Base-by-base conservation (phyloP, 2,329 filamentous ascomycete genomes). In the Cordyceps tenuipes region DNA sequence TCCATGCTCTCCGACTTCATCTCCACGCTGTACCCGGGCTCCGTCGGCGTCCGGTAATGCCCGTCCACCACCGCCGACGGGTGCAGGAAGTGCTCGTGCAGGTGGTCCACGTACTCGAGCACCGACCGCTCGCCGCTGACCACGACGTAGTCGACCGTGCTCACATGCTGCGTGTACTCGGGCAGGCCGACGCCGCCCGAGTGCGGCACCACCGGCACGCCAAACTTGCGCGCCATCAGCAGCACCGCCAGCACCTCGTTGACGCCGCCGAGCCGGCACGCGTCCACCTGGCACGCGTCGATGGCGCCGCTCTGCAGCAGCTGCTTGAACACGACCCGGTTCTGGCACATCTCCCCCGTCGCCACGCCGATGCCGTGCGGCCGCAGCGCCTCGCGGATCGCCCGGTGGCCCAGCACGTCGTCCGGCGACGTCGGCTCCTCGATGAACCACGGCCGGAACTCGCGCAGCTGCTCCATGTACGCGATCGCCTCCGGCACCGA, bases 271-370 rank as follows among this genome's bases (percentile, higher is more conserved):
- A 96, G 82, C 29, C 91, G 87, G 78, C 91, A 96, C 3, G 91
- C 91, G 68, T 96, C 91, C 67, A 94, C 89, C 74, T 96, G 91
- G 71, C 90, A 91, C 21, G 96, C 85, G 68, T 94, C 91, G 67
- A 96, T 90, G 62, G 91, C 90, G 55, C 88, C 88, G 2, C 84
- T 79, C 71, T 87, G 83, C 56, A 96, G 82, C 62, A 96, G 83
- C 75, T 96, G 91, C 81, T 96, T 96, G 83, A 96, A 96, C 68
- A 96, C 84, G 65, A 96, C 89, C 44, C 91, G 86, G 79, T 96
- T 96, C 78, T 96, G 91, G 77, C 90, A 94, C 90, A 96, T 95
- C 77, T 96, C 91, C 64, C 91, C 91, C 0, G 91, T 96, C 8
- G 91, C 91, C 5, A 96, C 91, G 61, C 90, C 90, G 67, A 96